Evolutionary conservation across 2,329 filamentous ascomycete species (phyloP).

Genomic region (Pseudogymnoascus sp.): DNA sequence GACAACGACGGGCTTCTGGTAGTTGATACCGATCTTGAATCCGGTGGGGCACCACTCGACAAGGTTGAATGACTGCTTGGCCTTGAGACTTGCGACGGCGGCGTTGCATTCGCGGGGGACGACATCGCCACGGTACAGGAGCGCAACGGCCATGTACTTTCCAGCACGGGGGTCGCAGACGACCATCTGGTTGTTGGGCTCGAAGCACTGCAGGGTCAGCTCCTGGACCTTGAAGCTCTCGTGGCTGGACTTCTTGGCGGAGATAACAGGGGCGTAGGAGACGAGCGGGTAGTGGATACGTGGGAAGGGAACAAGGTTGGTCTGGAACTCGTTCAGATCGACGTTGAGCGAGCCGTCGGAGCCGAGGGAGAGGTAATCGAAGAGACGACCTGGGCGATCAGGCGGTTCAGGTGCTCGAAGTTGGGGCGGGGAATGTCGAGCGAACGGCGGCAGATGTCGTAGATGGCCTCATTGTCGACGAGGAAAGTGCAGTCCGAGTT

Average conservation of each 20-base stretch:
- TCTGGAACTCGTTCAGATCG: conserved; percentile 64
- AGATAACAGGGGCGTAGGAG: conserved; percentile 58
- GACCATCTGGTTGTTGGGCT: conserved; percentile 65
- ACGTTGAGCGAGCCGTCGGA: conserved; percentile 63
- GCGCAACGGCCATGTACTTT: conserved; percentile 63
- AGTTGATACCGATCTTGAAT: conserved; percentile 64
- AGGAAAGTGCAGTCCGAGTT: conserved; percentile 63
- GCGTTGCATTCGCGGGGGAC: conserved; percentile 55
- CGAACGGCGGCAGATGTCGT: conserved; percentile 60
- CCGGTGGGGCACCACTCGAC: conserved; percentile 65
- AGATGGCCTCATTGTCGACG: conserved; percentile 63
- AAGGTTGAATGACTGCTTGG: conserved; percentile 57
- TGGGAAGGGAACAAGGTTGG: conserved; percentile 61
- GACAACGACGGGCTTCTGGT: conserved; percentile 50
- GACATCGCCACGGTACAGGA: conserved; percentile 61
- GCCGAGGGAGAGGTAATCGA: conserved; percentile 60
- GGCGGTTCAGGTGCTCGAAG: conserved; percentile 58
- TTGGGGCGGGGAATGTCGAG: conserved; percentile 58
- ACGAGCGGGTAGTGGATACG: conserved; percentile 63
- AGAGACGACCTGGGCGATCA: conserved; percentile 62
- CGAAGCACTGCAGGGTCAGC: conserved; percentile 60
- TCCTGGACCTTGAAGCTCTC: conserved; percentile 62
- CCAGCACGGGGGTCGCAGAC: conserved; percentile 60
- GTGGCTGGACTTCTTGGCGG: conserved; percentile 53
- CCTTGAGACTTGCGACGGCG: conserved; percentile 56